These are phyloP conservation scores for Lachnellula cervina DNA, from an alignment of 2,329 filamentous ascomycete genomes.

Conservation along the genomic window DNA sequence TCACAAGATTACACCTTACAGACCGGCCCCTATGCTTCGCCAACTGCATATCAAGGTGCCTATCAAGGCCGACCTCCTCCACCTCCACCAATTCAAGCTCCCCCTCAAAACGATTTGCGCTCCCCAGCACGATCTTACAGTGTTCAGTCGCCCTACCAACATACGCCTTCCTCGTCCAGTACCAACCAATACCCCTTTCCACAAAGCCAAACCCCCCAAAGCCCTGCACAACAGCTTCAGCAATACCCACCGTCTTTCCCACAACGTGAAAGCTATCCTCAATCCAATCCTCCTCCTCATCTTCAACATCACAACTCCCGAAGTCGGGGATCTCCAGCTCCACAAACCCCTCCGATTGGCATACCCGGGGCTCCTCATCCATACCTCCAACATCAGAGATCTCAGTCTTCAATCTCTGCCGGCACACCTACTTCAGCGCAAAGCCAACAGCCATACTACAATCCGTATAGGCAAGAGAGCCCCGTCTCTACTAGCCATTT, in stretches of 20 bases:
- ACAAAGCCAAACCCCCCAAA: conserved; percentile 28
- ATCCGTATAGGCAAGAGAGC: conserved; percentile 48
- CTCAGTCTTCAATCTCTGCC: conserved; percentile 54
- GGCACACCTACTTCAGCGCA: conserved; percentile 59
- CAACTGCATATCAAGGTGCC: conserved; percentile 27
- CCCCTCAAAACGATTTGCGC: conserved; percentile 34
- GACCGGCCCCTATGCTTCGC: conserved; percentile 28
- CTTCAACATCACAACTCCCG: conserved; percentile 28
- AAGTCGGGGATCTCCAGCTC: conserved; percentile 26
- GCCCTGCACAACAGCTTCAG: conserved; percentile 30
- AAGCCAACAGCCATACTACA: conserved; percentile 50
- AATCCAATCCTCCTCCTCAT: conserved; percentile 21
- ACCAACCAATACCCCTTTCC: conserved; percentile 31
- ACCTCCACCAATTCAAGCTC: conserved; percentile 40
- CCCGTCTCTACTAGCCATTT: conserved; percentile 35
- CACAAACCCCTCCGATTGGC: conserved; percentile 32
- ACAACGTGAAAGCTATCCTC: conserved; percentile 29
- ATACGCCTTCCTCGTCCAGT: conserved; percentile 27
- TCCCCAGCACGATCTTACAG: conserved; percentile 38
- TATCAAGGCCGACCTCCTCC: conserved; percentile 30
- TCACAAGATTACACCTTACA: conserved; percentile 30
- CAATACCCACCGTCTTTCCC: conserved; percentile 26
- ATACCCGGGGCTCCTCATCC: conserved; percentile 30
- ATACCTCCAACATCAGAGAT: conserved; percentile 41
- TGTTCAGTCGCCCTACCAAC: conserved; percentile 32